These are phyloP conservation scores for Stagonosporopsis vannaccii DNA, from an alignment of 2,329 filamentous ascomycete species.

Conservation along the genomic window DNA sequence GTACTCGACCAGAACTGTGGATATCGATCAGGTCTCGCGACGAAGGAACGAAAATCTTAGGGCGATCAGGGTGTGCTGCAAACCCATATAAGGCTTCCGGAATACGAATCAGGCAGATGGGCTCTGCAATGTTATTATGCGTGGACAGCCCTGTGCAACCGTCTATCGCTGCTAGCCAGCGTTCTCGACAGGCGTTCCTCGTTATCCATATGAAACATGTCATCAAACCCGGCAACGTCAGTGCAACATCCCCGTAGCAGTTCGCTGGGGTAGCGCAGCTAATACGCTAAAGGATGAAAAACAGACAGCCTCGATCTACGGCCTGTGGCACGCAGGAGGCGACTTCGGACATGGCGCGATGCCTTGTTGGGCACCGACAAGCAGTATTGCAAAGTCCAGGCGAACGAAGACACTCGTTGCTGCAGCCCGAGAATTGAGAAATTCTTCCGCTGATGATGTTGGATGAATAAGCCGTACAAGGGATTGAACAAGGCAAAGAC, in stretches of 20 bases:
- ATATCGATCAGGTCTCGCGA: slow-evolving; percentile 5
- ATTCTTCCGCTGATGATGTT: not conserved
- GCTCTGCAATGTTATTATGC: slow-evolving; percentile 36
- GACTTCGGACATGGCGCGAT: slow-evolving; percentile 11
- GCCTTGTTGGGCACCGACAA: slow-evolving; percentile 8
- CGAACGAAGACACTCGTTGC: slow-evolving; percentile 7
- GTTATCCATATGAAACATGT: slow-evolving; percentile 33
- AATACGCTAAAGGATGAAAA: slow-evolving; percentile 9
- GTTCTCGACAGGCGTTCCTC: slow-evolving; percentile 29
- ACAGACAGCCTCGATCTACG: slow-evolving; percentile 3
- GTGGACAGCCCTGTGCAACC: slow-evolving; percentile 32
- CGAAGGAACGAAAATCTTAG: slow-evolving; percentile 4
- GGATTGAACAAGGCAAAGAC: slow-evolving; percentile 3
- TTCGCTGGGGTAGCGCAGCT: slow-evolving; percentile 31
- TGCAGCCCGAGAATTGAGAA: slow-evolving; percentile 7
- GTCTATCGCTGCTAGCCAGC: slow-evolving; percentile 22
- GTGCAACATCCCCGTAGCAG: slow-evolving; percentile 26
- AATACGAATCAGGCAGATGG: slow-evolving; percentile 23
- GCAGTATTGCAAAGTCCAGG: slow-evolving; percentile 5
- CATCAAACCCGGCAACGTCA: slow-evolving; percentile 31
- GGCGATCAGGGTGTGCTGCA: slow-evolving; percentile 12
- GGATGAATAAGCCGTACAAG: slow-evolving; percentile 13
- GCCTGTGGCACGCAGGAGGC: slow-evolving; percentile 8
- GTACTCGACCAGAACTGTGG: slow-evolving; percentile 3
- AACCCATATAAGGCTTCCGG: slow-evolving; percentile 26